Percentiles rank a stretch among this genome's conserved stretches.
Evolutionary conservation across 345 rosid genomes (phyloP).

Genomic region (Syzygium aqueum): DNA sequence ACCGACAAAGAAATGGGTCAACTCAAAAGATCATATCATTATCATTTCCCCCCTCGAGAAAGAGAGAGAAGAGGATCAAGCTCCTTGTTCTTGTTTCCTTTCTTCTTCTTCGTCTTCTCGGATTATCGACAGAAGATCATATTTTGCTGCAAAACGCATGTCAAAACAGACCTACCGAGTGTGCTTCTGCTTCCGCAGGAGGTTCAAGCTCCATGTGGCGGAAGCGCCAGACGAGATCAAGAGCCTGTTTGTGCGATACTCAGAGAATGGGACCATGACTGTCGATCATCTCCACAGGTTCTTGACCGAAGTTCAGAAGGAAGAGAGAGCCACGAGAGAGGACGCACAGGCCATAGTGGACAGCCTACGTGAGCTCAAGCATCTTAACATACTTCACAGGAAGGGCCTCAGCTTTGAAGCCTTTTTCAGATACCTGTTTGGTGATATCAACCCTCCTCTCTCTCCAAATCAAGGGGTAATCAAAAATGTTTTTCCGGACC

Average conservation of each 20-base stretch:
- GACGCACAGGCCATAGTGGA: conserved; percentile 42
- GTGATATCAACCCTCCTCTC: conserved; percentile 30
- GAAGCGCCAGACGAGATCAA: conserved; percentile 43
- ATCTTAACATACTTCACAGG: conserved; percentile 40
- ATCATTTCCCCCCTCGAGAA: neutral
- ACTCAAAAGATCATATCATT: neutral
- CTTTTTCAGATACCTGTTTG: conserved; percentile 43
- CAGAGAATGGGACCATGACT: conserved; percentile 31
- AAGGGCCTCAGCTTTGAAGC: conserved; percentile 38
- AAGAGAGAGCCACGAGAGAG: conserved; percentile 25
- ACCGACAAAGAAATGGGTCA: neutral
- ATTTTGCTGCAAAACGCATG: neutral
- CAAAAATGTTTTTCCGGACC: neutral
- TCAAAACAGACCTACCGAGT: conserved; percentile 28
- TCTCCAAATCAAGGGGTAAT: conserved; percentile 21
- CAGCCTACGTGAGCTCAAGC: conserved; percentile 23
- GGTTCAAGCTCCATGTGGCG: conserved; percentile 25
- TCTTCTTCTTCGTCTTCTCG: neutral
- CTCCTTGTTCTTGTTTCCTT: neutral
- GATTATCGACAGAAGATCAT: neutral
- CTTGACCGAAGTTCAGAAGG: conserved; percentile 33
- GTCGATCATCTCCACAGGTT: conserved; percentile 32
- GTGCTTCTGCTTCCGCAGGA: conserved; percentile 53
- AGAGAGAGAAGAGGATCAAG: neutral
- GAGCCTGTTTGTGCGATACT: conserved; percentile 15